phyloP scores from a whole-genome alignment of 768 basidiomycete species.

The Mrakia blollopis region DNA sequence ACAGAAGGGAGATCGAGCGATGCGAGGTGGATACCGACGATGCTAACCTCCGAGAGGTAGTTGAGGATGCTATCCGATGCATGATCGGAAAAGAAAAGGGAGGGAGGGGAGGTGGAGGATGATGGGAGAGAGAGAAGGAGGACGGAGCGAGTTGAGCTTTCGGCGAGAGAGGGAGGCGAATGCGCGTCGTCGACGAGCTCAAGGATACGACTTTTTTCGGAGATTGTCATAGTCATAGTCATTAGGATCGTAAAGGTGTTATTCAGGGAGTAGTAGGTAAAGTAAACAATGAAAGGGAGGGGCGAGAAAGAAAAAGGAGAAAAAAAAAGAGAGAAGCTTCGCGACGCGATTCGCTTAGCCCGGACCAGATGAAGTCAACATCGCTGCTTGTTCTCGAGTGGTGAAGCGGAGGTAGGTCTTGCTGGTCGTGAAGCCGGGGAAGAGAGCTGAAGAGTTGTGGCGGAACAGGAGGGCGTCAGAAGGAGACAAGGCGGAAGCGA shows the following conservation, averaged over 20 bases:
- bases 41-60: neutral
- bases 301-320: neutral
- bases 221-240: no score
- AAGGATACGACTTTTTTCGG: no score
- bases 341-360: neutral
- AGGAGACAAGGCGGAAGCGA: neutral
- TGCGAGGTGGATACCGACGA: neutral
- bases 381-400: neutral
- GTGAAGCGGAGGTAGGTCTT: slow-evolving; percentile 1
- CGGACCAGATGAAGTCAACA: neutral
- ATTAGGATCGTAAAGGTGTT: no score
- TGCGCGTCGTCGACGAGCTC: neutral
- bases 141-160: neutral
- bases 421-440: neutral
- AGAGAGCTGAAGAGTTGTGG: neutral
- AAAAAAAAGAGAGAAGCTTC: neutral
- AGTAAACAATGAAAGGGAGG: neutral
- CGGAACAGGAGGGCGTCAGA: no score
- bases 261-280: no score
- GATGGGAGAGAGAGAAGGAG: neutral
- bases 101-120: neutral
- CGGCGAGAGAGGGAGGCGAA: neutral
- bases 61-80: slow-evolving; percentile 13
- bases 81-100: neutral
- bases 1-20: slow-evolving; percentile 12